These are phyloP conservation scores for Colletotrichum sp. DNA, from an alignment of 2,329 filamentous ascomycete species.

Conservation along the genomic window DNA sequence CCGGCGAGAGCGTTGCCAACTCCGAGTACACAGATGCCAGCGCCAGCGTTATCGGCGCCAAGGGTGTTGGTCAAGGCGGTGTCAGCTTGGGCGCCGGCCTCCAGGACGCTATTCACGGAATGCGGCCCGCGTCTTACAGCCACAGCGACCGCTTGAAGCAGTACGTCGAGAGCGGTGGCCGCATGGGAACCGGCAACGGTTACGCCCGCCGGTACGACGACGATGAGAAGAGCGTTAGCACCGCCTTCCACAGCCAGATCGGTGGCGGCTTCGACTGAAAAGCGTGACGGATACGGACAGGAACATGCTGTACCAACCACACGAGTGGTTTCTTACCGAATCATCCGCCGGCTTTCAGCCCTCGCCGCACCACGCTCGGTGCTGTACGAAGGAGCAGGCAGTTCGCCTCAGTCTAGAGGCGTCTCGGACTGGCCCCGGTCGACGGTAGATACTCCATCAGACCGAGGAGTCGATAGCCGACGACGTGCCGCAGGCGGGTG, in stretches of 20 bases:
- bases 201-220: conserved; percentile 77
- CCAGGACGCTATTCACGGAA: conserved; percentile 73
- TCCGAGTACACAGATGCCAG: conserved; percentile 89
- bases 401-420: conserved; percentile 2
- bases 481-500: conserved; percentile 20
- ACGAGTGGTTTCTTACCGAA: conserved; percentile 16
- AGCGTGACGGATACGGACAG: conserved; percentile 11
- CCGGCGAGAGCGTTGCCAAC: conserved; percentile 90
- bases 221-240: conserved; percentile 94
- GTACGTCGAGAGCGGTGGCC: conserved; percentile 87
- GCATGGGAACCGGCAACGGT: conserved; percentile 65
- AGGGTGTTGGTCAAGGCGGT: conserved; percentile 80
- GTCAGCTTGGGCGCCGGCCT: conserved; percentile 86
- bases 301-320: conserved; percentile 13
- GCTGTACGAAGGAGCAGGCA: conserved; percentile 16
- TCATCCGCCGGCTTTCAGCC: conserved; percentile 14
- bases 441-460: neutral
- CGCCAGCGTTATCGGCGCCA: conserved; percentile 76
- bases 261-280: conserved; percentile 65
- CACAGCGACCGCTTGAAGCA: conserved; percentile 93
- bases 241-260: conserved; percentile 94
- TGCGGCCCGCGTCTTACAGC: conserved; percentile 65
- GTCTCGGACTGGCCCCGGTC: neutral
- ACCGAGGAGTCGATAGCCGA: neutral
- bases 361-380: conserved; percentile 21